These are phyloP conservation scores for Solanum okadae DNA, from an alignment of 257 asterid species.

Conservation along the genomic window DNA sequence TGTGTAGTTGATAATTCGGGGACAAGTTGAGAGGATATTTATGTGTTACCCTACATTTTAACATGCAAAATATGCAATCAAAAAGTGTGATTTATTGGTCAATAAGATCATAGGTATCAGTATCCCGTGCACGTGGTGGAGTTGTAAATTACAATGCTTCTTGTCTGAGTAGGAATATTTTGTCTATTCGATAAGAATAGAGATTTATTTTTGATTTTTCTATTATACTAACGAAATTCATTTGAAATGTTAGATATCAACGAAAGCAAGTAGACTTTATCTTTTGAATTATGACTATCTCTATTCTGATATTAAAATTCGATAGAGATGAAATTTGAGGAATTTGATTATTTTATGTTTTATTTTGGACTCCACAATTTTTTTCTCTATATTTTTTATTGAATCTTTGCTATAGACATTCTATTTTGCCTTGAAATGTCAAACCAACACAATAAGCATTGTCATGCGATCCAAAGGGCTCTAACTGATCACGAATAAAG, in stretches of 20 bases:
- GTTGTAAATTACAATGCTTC: not conserved
- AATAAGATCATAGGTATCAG: not conserved
- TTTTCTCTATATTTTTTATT: no score
- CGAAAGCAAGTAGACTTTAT: not conserved
- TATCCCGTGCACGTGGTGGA: not conserved
- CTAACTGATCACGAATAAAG: not conserved
- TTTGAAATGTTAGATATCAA: not conserved
- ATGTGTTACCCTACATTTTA: not conserved
- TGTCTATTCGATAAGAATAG: not conserved
- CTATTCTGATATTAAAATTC: not conserved
- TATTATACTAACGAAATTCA: not conserved
- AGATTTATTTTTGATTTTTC: not conserved
- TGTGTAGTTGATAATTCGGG: not conserved
- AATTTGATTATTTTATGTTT: not conserved
- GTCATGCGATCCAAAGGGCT: not conserved
- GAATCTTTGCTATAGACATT: not conserved
- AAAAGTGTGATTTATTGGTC: not conserved
- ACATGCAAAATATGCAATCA: no score
- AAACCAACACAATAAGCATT: not conserved
- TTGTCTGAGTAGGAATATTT: not conserved
- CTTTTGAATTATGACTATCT: not conserved
- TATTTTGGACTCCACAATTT: not conserved
- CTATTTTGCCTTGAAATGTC: not conserved
- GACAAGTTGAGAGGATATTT: not conserved
- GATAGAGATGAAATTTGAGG: not conserved